Percentiles rank a stretch among this genome's conserved stretches.
These are phyloP conservation scores for Fraxinus platypoda DNA, from an alignment of 305 asterid species.

Conservation along the genomic window DNA sequence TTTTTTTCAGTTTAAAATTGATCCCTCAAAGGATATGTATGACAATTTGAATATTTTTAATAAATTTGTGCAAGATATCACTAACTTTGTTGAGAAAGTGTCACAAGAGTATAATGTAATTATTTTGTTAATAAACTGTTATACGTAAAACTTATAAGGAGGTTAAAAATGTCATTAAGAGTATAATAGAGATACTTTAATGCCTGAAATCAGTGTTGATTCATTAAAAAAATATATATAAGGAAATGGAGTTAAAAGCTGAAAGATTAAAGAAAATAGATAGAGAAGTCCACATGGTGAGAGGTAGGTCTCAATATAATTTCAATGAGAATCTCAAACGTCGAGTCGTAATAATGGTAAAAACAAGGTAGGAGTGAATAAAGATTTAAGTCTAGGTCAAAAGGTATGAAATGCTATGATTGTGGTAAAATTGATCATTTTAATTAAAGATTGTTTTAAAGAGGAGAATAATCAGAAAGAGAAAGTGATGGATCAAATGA, in stretches of 20 bases:
- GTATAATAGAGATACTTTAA: too few species aligned
- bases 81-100: neutral
- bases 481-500: neutral
- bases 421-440: neutral
- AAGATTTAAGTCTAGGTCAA: neutral
- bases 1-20: too few species aligned
- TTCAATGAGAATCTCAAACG: neutral
- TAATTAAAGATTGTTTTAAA: neutral
- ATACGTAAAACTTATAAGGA: neutral
- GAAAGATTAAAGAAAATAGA: neutral
- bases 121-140: neutral
- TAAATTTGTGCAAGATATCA: neutral
- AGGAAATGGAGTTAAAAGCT: too few species aligned
- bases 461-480: neutral
- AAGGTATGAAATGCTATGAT: neutral
- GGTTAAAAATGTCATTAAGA: neutral
- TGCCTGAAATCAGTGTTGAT: neutral
- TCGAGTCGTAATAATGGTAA: neutral
- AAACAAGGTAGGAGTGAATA: neutral
- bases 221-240: too few species aligned
- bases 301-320: neutral
- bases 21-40: neutral
- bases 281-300: neutral
- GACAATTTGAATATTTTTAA: neutral
- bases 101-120: neutral